Conservation (phyloP, 1,139 yeast genomes). For the Nakaseomyces delphensis region DNA sequence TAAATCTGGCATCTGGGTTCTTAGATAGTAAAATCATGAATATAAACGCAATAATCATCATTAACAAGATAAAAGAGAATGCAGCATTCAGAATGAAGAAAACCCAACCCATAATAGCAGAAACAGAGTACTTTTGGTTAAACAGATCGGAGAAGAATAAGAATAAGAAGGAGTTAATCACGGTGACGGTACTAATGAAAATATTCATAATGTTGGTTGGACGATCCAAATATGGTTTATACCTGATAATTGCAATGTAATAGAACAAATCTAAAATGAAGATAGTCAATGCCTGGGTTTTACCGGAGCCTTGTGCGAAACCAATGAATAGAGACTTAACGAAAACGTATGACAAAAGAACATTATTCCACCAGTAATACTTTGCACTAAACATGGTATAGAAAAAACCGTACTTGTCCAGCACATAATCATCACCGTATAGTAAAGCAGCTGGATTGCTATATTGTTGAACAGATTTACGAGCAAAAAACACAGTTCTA, state of each 20-base stretch:
- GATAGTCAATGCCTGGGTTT: slow-evolving; percentile 55
- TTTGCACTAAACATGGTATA: slow-evolving; percentile 76
- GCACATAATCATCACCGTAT: slow-evolving; percentile 57
- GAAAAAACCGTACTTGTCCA: slow-evolving; percentile 66
- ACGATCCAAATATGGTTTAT: slow-evolving; percentile 60
- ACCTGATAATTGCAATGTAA: slow-evolving; percentile 47
- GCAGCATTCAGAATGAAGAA: slow-evolving; percentile 74
- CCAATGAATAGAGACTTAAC: slow-evolving; percentile 57
- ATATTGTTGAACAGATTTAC: slow-evolving; percentile 42
- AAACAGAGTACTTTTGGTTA: slow-evolving; percentile 57
- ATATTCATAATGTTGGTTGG: slow-evolving; percentile 63
- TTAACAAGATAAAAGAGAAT: slow-evolving; percentile 54
- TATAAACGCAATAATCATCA: slow-evolving; percentile 53
- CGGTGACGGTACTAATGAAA: slow-evolving; percentile 52
- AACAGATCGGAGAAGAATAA: slow-evolving; percentile 66
- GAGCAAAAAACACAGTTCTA: slow-evolving; percentile 52
- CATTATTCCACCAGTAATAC: slow-evolving; percentile 67
- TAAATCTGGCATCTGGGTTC: slow-evolving; percentile 76
- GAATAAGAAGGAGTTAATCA: slow-evolving; percentile 64
- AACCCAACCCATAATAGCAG: slow-evolving; percentile 73
- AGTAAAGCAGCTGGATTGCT: slow-evolving; percentile 71
- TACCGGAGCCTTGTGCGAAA: slow-evolving; percentile 61
- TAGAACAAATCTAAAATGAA: slow-evolving; percentile 60
- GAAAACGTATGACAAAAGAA: slow-evolving; percentile 46
- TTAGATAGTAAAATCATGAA: slow-evolving; percentile 51